Conservation (phyloP, 306 rosid species). For the Lagenaria siceraria region DNA sequence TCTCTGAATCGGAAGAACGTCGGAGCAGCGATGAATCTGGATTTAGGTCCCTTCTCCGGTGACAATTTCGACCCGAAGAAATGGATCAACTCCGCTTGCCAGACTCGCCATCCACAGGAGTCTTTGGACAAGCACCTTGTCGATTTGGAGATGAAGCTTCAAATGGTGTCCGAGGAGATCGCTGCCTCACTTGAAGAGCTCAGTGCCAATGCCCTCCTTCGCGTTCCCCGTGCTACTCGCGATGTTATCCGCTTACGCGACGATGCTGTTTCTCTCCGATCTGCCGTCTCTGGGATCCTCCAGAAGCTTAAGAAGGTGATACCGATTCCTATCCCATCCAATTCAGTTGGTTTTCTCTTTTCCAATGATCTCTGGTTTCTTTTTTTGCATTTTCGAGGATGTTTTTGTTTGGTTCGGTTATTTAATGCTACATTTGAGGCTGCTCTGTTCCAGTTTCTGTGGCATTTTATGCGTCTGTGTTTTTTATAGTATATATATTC, state of each 20-base stretch:
- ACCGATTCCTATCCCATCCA: too few relatives aligned
- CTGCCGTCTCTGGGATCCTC: conserved; percentile 73
- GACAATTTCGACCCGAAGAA: conserved; percentile 83
- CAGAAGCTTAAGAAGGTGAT: conserved; percentile 82
- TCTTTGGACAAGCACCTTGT: conserved; percentile 69
- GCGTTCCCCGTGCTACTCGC: conserved; percentile 89
- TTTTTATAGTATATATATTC: neutral
- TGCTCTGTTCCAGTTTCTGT: neutral
- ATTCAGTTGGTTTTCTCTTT: neutral
- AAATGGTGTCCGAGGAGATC: conserved; percentile 89
- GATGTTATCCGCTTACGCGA: conserved; percentile 89
- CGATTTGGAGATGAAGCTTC: conserved; percentile 92
- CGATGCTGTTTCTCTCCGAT: conserved; percentile 81
- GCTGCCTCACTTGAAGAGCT: conserved; percentile 89
- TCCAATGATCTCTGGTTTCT: neutral
- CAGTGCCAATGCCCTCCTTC: conserved; percentile 82
- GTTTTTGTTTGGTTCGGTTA: neutral
- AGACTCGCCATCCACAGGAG: conserved; percentile 79
- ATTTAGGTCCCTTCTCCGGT: conserved; percentile 78
- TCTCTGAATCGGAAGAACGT: neutral
- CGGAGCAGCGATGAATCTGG: conserved; percentile 51
- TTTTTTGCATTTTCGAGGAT: neutral
- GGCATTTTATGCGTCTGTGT: neutral
- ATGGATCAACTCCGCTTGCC: conserved; percentile 87
- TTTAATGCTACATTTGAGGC: neutral